Conservation (phyloP, 768 basidiomycete species). For the Coprinopsis sp. region DNA sequence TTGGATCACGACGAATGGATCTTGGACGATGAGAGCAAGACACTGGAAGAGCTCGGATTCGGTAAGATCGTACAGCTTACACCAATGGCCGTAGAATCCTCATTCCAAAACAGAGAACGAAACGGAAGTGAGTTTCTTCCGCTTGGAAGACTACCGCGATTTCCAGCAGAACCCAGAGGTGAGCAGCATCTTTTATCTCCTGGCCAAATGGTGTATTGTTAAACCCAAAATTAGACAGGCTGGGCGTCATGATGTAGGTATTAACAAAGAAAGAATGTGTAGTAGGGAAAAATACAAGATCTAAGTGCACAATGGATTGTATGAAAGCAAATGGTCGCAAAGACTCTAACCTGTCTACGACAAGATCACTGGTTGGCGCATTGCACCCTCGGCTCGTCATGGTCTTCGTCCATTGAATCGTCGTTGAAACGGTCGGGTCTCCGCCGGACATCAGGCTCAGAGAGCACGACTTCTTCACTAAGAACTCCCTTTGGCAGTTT, state of each 20-base stretch:
- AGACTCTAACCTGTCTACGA: constrained; percentile 12
- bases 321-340: constrained; percentile 10
- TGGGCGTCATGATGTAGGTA: constrained; percentile 38
- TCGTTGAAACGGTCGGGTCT: constrained; percentile 34
- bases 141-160: constrained; percentile 63
- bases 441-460: constrained; percentile 69
- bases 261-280: constrained; percentile 32
- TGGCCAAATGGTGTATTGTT: constrained; percentile 1
- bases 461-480: constrained; percentile 81
- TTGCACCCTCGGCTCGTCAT: constrained; percentile 90
- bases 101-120: constrained; percentile 70
- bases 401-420: constrained; percentile 92
- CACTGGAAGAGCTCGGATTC: constrained; percentile 67
- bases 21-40: constrained; percentile 58
- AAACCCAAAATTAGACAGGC: constrained; percentile 32
- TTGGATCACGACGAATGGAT: constrained; percentile 96
- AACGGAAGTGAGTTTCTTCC: constrained; percentile 92
- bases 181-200: constrained; percentile 5
- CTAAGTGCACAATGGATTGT: constrained; percentile 18
- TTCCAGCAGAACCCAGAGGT: constrained; percentile 87
- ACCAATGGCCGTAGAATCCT: background rate
- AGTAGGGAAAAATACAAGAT: constrained; percentile 29
- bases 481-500: constrained; percentile 62
- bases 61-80: constrained; percentile 46
- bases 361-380: constrained; percentile 77